phyloP scores from a whole-genome alignment of 2,329 filamentous ascomycete species.

The Aspergillus sojae region DNA sequence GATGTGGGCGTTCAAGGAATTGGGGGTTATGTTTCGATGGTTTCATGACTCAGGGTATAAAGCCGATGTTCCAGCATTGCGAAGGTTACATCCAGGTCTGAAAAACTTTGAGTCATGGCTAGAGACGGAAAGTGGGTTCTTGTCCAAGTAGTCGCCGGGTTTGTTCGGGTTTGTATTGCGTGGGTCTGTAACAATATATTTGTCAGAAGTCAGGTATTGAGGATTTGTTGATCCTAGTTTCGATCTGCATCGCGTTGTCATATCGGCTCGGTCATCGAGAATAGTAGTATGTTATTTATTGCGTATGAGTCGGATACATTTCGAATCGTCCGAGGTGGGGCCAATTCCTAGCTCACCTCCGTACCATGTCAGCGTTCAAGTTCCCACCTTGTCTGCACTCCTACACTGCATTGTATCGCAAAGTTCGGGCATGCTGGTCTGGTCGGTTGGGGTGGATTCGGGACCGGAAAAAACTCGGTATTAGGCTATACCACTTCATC shows the following conservation, averaged over 20 bases:
- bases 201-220: background rate
- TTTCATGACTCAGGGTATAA: conserved; percentile 52
- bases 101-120: conserved; percentile 54
- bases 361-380: background rate
- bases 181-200: background rate
- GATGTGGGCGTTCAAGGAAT: conserved; percentile 46
- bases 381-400: background rate
- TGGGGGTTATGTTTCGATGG: conserved; percentile 55
- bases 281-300: background rate
- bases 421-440: background rate
- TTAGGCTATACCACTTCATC: background rate
- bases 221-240: background rate
- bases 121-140: conserved; percentile 50
- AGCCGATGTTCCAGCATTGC: conserved; percentile 48
- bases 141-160: background rate
- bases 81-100: conserved; percentile 48
- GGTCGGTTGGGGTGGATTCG: background rate
- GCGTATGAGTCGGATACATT: background rate
- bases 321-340: background rate
- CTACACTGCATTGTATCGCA: background rate
- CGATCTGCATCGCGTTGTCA: background rate
- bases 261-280: background rate
- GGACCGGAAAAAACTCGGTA: background rate
- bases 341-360: background rate
- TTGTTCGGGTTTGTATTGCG: background rate